Percentiles rank a stretch among this genome's conserved stretches.
Evolutionary conservation across 2,329 filamentous ascomycete genomes (phyloP).

Genomic region (Xylariaceae sp.): DNA sequence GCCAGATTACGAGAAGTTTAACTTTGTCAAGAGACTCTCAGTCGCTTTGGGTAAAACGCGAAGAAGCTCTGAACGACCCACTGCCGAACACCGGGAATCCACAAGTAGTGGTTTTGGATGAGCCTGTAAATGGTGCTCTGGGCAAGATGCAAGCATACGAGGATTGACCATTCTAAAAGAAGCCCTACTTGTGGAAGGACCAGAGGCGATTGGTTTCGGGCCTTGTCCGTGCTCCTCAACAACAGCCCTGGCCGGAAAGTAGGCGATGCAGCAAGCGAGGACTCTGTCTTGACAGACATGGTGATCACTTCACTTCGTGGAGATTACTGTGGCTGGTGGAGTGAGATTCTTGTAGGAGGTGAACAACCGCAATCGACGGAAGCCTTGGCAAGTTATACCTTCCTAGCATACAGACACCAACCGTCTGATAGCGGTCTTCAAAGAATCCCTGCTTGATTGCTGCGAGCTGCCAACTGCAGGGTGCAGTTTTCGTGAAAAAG

Average conservation of each 20-base stretch:
- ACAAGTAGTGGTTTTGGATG: slow-evolving; percentile 22
- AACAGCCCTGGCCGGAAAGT: neutral
- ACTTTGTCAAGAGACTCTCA: slow-evolving; percentile 37
- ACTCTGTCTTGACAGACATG: neutral
- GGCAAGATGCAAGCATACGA: slow-evolving; percentile 18
- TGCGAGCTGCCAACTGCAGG: neutral
- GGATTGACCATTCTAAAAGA: neutral
- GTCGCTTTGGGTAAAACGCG: slow-evolving; percentile 33
- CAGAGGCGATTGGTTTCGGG: neutral
- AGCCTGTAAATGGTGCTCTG: neutral
- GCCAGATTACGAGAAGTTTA: slow-evolving; percentile 29
- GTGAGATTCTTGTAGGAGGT: neutral
- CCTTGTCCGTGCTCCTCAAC: neutral
- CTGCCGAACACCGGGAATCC: slow-evolving; percentile 34
- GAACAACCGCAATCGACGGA: neutral
- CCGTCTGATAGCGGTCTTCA: neutral
- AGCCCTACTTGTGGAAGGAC: neutral
- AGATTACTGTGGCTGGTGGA: neutral
- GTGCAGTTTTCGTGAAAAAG: neutral
- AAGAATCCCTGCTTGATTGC: neutral
- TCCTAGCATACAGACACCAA: neutral
- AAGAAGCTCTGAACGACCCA: slow-evolving; percentile 30
- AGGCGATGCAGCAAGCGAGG: neutral
- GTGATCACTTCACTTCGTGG: neutral
- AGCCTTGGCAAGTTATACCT: neutral